Base-by-base conservation (phyloP, 2,329 filamentous ascomycete species). In the Davidsoniella eucalypti region DNA sequence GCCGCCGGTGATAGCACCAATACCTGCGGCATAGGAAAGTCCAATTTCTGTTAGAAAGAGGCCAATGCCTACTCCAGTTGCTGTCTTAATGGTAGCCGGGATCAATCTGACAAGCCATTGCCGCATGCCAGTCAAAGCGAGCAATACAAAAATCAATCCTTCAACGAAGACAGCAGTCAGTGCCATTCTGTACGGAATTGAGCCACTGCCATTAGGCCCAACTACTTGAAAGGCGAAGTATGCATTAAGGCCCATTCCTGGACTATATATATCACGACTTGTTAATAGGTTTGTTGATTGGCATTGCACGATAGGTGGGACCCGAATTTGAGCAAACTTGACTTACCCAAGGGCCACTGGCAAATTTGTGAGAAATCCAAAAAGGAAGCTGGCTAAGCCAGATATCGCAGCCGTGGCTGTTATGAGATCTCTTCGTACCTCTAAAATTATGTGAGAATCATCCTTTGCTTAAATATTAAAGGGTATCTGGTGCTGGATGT, bases 371-470 rank as follows among this genome's bases (percentile, higher is more conserved):
- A 88, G 70, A 17, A 90, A 71, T 3, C 87, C 86, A 67, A 93
- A 90, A 53, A 74, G 69, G 57, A 93, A 80, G 21, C 80, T 83
- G 1, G 82, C 75, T 52, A 92, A 68, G 5, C 84, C 85, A 5
- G 84, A 71, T 47, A 92, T 76, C 8, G 84, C 84, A n/a, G 85
- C 82, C 0, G 87, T 93, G 3, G 84, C 83, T 1, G 86, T 93
- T 52, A 92, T 79, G 16, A 92, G 67, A 61, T 93, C 86, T 29
- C 82, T 76, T 56, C 84, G 81, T 54, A 93, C 64, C 42, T 70
- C 78, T 51, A 12, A 14, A 17, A 29, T 37, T 9, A 41, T 18
- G 17, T 25, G 39, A 49, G 37, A 10, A 21, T 21, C 18, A 2
- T 21, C 4, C 18, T 21, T 21, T 21, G 18, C 18, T 21, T 21